phyloP scores from a whole-genome alignment of 2,329 filamentous ascomycete genomes.

The Fusarium aywerte region DNA sequence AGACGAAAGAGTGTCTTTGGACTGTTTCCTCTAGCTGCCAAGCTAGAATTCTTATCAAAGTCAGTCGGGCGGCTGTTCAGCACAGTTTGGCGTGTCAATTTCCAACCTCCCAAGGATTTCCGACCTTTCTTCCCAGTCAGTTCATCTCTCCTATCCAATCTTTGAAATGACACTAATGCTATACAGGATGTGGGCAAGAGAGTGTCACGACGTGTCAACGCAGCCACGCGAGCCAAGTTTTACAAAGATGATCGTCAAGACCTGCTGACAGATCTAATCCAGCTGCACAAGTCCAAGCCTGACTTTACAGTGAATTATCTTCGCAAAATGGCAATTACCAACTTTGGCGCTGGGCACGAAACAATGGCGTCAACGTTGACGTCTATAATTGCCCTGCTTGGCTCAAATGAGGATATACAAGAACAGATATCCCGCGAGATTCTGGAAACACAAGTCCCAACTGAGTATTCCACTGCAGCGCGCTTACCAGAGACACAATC shows the following conservation, averaged over 20 bases:
- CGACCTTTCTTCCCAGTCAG: slow-evolving; percentile 62
- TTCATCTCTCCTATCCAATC: neutral
- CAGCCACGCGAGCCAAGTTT: slow-evolving; percentile 44
- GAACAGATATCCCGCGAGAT: slow-evolving; percentile 51
- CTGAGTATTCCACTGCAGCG: slow-evolving; percentile 39
- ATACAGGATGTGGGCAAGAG: slow-evolving; percentile 50
- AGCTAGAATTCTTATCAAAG: slow-evolving; percentile 54
- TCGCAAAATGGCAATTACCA: slow-evolving; percentile 63
- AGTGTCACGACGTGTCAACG: slow-evolving; percentile 51
- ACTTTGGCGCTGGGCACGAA: slow-evolving; percentile 67
- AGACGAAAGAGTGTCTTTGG: slow-evolving; percentile 64
- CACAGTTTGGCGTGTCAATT: slow-evolving; percentile 58
- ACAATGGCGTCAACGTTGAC: slow-evolving; percentile 65
- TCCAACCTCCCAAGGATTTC: slow-evolving; percentile 56
- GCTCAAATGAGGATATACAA: slow-evolving; percentile 51
- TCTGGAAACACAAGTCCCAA: slow-evolving; percentile 15
- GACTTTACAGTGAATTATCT: slow-evolving; percentile 61
- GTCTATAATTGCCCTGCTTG: slow-evolving; percentile 60
- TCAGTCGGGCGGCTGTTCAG: slow-evolving; percentile 54
- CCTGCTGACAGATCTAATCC: slow-evolving; percentile 59
- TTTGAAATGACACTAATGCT: neutral
- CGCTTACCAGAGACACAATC: slow-evolving; percentile 55
- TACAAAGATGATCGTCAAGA: slow-evolving; percentile 52
- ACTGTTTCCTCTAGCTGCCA: slow-evolving; percentile 57
- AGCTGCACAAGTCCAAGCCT: slow-evolving; percentile 57